These are phyloP conservation scores for Daldinia eschscholtzii DNA, from an alignment of 2,329 filamentous ascomycete genomes.

Conservation along the genomic window DNA sequence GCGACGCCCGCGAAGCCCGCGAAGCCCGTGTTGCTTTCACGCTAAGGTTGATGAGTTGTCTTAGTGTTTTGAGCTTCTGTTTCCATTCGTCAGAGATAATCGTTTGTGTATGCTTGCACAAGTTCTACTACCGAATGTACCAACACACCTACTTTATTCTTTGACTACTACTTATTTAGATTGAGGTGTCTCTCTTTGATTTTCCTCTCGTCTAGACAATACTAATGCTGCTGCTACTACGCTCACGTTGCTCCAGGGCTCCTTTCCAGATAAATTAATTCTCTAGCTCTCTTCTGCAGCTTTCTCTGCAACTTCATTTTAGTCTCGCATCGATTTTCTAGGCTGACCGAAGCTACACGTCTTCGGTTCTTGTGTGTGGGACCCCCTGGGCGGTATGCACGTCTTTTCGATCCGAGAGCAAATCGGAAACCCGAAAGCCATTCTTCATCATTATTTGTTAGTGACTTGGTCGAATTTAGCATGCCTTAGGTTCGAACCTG, in stretches of 20 bases:
- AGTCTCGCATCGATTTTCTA: conserved; percentile 29
- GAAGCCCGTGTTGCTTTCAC: conserved; percentile 27
- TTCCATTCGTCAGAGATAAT: conserved; percentile 42
- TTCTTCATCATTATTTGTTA: conserved; percentile 14
- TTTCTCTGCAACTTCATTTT: conserved; percentile 14
- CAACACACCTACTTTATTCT: conserved; percentile 9
- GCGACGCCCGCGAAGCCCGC: not conserved
- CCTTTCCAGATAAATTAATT: conserved; percentile 32
- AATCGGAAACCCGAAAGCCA: conserved; percentile 41
- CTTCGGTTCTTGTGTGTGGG: conserved; percentile 34
- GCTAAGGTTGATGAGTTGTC: conserved; percentile 27
- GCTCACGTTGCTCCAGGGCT: conserved; percentile 19
- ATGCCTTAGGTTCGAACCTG: conserved; percentile 18
- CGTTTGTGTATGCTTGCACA: conserved; percentile 7
- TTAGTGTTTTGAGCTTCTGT: not conserved
- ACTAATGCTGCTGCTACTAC: not conserved
- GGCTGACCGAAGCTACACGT: conserved; percentile 42
- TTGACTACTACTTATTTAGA: not conserved
- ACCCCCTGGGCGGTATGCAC: conserved; percentile 41
- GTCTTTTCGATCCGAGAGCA: conserved; percentile 41
- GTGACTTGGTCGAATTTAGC: conserved; percentile 17
- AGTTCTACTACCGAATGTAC: conserved; percentile 4
- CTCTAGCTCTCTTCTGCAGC: conserved; percentile 28
- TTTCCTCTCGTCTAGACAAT: not conserved
- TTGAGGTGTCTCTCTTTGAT: conserved; percentile 14